A percentile compares a stretch with the other conserved stretches of the same genome.
These are phyloP conservation scores for Trichoderma koningii DNA, from an alignment of 2,329 filamentous ascomycete genomes.

Conservation along the genomic window DNA sequence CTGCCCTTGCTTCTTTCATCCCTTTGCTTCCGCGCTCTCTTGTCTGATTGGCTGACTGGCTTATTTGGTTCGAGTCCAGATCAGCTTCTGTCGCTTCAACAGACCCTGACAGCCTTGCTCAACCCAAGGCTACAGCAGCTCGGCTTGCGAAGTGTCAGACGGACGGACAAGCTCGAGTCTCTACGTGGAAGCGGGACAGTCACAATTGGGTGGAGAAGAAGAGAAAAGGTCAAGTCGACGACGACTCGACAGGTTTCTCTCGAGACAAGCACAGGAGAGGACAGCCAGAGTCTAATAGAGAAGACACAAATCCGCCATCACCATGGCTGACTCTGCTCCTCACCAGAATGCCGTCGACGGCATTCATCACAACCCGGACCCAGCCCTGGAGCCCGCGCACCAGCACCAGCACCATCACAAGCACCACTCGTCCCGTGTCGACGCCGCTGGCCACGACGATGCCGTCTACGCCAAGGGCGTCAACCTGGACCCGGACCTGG, in stretches of 20 bases:
- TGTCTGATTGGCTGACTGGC: neutral
- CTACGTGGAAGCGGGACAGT: neutral
- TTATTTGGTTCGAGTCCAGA: no score
- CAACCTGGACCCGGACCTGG: constrained; percentile 41
- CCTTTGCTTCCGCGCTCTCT: neutral
- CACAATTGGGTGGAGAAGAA: neutral
- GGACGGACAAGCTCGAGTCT: neutral
- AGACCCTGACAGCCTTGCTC: constrained; percentile 2
- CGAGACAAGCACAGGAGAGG: neutral
- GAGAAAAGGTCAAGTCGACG: neutral
- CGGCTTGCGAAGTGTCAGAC: neutral
- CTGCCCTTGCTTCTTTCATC: constrained; percentile 11
- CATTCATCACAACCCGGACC: constrained; percentile 38
- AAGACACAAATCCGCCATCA: neutral
- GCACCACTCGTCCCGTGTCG: constrained; percentile 44
- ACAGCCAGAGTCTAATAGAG: neutral
- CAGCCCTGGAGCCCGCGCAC: constrained; percentile 42
- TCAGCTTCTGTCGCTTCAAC: constrained; percentile 11
- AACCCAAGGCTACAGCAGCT: neutral
- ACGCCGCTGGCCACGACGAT: constrained; percentile 43
- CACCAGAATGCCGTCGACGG: constrained; percentile 21
- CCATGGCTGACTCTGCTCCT: constrained; percentile 23
- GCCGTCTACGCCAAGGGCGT: constrained; percentile 51
- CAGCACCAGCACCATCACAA: constrained; percentile 49
- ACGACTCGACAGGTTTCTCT: no score